Base-by-base conservation (phyloP, 2,329 filamentous ascomycete species). In the Rhynchosporium secalis region DNA sequence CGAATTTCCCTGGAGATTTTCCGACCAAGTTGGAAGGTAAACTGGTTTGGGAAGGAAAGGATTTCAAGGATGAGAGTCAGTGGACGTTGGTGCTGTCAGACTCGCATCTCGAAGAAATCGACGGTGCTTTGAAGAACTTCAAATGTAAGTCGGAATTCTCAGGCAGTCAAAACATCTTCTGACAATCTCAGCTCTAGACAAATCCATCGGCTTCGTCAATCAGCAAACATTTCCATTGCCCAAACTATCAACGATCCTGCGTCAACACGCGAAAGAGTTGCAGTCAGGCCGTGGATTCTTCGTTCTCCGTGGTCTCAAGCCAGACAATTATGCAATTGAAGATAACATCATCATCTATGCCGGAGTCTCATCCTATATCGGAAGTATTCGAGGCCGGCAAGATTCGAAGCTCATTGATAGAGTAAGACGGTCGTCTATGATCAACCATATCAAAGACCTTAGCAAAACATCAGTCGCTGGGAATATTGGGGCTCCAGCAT, bases 401-500 rank as follows among this genome's bases (percentile, higher is more conserved):
- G 76, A 79, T 68, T 75, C 75, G 56, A 75, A 76, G 26, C 76
- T 75, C 61, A 38, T 68, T 7, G 67, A 79, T 2, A 81, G 79
- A 15, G 66, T 75, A n/a, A 75, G 76, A 0, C 80, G 79, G 1
- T 82, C 84, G 49, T 80, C 84, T 0, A 79, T 85, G 5, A 72
- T 86, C 2, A 76, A 79, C 2, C 86, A 89, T 65, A 85, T 89
- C 74, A 88, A 85, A 71, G 86, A 90, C 65, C 76, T 89, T 7
- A 78, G 74, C 1, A 70, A 72, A 10, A 70, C 76, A 2, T 66
- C 72, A 9, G 72, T 74, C 6, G 70, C 72, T 4, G 71, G 69
- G 31, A 74, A 76, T 3, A 86, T 87, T 54, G 83, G 84, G 2
- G 79, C 80, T 1, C 84, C 84, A 0, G 82, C 83, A 0, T 86